Conservation (phyloP, 2,329 filamentous ascomycete species). For the Botryotinia convoluta region DNA sequence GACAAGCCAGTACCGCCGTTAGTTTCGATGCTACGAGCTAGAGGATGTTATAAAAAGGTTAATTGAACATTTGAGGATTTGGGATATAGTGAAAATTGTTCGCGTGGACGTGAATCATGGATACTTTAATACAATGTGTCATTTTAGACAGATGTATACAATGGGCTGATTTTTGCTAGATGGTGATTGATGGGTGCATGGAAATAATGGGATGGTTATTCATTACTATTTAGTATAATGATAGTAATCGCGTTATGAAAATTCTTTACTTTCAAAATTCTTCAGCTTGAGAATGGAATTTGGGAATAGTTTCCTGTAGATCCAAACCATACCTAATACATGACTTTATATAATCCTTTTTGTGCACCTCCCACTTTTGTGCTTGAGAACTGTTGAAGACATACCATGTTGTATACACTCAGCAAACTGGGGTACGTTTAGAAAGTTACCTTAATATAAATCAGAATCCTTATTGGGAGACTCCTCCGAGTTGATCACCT, state of each 20-base stretch:
- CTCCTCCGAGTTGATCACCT: no score
- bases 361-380: neutral
- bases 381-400: neutral
- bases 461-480: no score
- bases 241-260: neutral
- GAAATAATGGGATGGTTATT: neutral
- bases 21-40: constrained; percentile 39
- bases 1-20: constrained; percentile 45
- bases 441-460: no score
- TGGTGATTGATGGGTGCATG: neutral
- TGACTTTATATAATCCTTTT: neutral
- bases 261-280: neutral
- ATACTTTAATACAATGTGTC: neutral
- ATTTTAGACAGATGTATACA: neutral
- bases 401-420: no score
- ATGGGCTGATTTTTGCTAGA: neutral
- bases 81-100: neutral
- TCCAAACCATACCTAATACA: neutral
- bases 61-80: neutral
- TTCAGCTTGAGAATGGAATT: neutral
- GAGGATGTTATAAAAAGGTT: neutral
- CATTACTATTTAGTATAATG: neutral
- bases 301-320: neutral
- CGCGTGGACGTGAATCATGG: neutral
- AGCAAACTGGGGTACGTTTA: no score